Conservation (phyloP, 176 grass and related monocot genomes). For the Zizania latifolia region DNA sequence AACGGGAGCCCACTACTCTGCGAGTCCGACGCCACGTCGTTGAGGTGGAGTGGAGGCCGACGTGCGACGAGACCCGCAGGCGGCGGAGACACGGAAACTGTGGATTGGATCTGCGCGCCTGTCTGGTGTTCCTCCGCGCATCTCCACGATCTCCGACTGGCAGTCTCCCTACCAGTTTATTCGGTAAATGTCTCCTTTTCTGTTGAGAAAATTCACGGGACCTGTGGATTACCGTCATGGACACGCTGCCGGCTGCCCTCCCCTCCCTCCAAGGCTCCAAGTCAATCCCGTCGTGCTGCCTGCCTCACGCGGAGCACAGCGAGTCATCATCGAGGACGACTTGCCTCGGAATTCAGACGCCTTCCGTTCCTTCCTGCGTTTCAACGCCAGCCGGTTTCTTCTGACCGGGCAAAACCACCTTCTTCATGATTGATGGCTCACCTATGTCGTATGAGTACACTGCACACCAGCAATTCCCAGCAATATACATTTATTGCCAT, state of each 20-base stretch:
- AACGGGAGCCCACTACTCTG: neutral
- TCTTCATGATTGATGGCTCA: neutral
- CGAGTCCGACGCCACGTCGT: neutral
- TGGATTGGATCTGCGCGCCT: neutral
- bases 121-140: neutral
- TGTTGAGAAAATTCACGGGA: neutral
- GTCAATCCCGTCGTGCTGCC: constrained; percentile 18
- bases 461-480: neutral
- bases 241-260: neutral
- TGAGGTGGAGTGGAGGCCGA: neutral
- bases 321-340: neutral
- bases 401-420: neutral
- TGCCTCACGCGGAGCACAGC: neutral
- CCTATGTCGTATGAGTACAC: neutral
- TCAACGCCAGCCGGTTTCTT: neutral
- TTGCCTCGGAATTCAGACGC: neutral
- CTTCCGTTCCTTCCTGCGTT: neutral
- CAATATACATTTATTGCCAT: neutral
- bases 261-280: neutral
- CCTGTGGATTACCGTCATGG: neutral
- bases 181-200: neutral
- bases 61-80: neutral
- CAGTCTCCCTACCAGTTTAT: neutral
- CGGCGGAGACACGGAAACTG: neutral
- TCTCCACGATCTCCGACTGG: neutral